These are phyloP conservation scores for Geotrichum aggregatum DNA, from an alignment of 1,139 yeast species.

Conservation along the genomic window DNA sequence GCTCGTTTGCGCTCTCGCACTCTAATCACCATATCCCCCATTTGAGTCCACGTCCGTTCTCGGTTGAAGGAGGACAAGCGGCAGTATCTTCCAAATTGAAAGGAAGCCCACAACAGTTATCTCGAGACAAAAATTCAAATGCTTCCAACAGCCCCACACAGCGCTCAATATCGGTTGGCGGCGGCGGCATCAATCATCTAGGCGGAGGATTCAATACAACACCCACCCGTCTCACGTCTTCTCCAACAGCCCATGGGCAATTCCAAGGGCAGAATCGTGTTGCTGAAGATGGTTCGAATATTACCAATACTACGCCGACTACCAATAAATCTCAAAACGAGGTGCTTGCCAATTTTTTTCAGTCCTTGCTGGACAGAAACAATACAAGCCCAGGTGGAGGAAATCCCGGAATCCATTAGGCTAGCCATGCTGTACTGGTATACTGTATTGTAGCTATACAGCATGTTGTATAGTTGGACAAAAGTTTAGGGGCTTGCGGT, in stretches of 20 bases:
- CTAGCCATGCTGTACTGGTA: no score
- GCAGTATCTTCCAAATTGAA: background rate
- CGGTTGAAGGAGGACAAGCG: background rate
- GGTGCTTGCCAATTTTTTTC: constrained; percentile 33
- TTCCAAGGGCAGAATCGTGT: no score
- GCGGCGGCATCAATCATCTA: constrained; percentile 1
- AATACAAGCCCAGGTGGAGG: background rate
- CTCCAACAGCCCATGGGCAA: no score
- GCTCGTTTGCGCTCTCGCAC: background rate
- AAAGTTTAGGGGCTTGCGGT: no score
- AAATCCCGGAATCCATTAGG: background rate
- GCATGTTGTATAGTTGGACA: no score
- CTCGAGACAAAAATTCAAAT: background rate
- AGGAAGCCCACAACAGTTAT: background rate
- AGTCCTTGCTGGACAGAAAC: constrained; percentile 29
- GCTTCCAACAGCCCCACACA: constrained; percentile 4
- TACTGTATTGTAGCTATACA: no score
- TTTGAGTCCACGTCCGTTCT: no score
- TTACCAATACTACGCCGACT: constrained; percentile 21
- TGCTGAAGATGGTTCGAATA: no score
- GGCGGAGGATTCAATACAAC: background rate
- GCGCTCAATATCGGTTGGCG: no score
- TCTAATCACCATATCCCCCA: background rate
- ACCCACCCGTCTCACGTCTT: constrained; percentile 13
- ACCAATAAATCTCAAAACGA: constrained; percentile 27